A percentile compares a stretch with the other conserved stretches of the same genome.
Conservation (phyloP, 2,329 filamentous ascomycete genomes). For the Fusarium illudens region DNA sequence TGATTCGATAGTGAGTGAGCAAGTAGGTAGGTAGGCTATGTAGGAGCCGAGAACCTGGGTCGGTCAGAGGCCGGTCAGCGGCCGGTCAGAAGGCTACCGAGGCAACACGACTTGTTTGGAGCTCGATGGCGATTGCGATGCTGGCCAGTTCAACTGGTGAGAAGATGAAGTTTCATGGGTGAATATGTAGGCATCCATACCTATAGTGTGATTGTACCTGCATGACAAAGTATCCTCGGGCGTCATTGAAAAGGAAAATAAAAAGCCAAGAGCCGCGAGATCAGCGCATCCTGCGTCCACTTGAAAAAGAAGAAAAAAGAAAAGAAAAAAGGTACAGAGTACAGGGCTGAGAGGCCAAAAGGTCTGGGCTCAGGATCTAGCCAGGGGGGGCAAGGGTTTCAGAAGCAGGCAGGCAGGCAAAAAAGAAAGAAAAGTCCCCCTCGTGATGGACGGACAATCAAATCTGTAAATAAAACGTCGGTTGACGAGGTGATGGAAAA, state of each 20-base stretch:
- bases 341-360: constrained; percentile 6
- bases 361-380: not conserved
- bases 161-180: not conserved
- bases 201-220: too few relatives aligned
- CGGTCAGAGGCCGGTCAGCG: too few relatives aligned
- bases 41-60: not conserved
- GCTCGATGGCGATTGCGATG: not conserved
- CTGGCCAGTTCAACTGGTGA: not conserved
- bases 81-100: too few relatives aligned
- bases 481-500: constrained; percentile 20
- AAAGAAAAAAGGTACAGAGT: not conserved
- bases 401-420: not conserved
- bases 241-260: not conserved
- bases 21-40: too few relatives aligned
- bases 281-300: not conserved
- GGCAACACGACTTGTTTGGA: not conserved
- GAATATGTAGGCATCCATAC: not conserved
- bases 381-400: not conserved
- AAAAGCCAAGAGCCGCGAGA: not conserved
- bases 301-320: not conserved
- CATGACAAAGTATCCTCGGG: too few relatives aligned
- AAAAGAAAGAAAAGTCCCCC: not conserved
- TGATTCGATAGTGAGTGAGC: not conserved
- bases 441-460: not conserved
- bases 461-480: not conserved